Base-by-base conservation (phyloP, 148 eudicot species). In the Amaranthus palmeri region DNA sequence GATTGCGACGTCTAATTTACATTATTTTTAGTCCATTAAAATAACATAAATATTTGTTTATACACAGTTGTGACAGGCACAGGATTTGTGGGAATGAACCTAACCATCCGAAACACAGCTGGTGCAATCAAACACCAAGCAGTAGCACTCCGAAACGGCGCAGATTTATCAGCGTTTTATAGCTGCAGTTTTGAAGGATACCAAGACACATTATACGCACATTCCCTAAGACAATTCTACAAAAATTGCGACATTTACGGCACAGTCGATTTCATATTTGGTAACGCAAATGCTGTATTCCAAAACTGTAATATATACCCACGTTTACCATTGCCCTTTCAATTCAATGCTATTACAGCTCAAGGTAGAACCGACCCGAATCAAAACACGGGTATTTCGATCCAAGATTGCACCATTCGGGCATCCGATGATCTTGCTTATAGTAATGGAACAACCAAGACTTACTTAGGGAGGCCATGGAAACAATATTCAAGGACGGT, bases 231-330 rank as follows among this genome's bases (percentile, higher is more conserved):
- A 4, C 98, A 93, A 65, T 93, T 88, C 60, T 93, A 90, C 53
- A 43, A 80, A 10, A 88, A 93, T 57, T 93, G 98, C 17, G 93
- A 93, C 64, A 77, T 93, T 3, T 90, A 88, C 61, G 98, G 98
- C 0, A 93, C 96, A 0, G 92, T 93, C 0, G 98, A 93, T 56
- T 93, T 90, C 76, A 88, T 93, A 43, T 93, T 93, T 61, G 98
- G 98, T 41, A 93, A 90, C 60, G 96, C 96, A 0, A 92, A 96
- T 0, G 85, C 61, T 0, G 88, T 93, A 3, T 82, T 92, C 58
- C 97, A 92, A 63, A 77, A 76, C 25, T 92, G 95, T 73, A 92
- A 86, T 69, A 14, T 92, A 4, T 87, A 83, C n/a, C 87, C 97
- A 0, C 87, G 89, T 3, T 54, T 83, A 3, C 97, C 97, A 0